Conservation (phyloP, 176 grass and related monocot genomes). For the Puya raimondii region DNA sequence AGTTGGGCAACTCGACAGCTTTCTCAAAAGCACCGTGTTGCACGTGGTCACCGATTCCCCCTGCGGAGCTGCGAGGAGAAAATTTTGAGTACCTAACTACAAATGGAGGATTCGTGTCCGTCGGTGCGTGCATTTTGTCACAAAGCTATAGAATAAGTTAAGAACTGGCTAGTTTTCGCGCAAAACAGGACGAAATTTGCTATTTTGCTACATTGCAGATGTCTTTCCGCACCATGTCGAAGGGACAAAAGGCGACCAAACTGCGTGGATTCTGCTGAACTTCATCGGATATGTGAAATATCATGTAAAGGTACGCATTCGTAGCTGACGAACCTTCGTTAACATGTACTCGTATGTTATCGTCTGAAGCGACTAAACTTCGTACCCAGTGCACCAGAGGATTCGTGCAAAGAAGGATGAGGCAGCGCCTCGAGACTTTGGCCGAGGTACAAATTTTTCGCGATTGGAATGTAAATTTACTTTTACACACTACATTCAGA, state of each 20-base stretch:
- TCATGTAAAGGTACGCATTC: constrained; percentile 61
- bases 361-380: background rate
- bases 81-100: constrained; percentile 56
- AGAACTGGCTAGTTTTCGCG: background rate
- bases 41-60: constrained; percentile 87
- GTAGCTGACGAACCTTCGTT: background rate
- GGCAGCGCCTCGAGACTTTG: constrained; percentile 42
- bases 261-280: constrained; percentile 69
- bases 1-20: constrained; percentile 25
- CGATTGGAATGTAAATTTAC: background rate
- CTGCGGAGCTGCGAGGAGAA: constrained; percentile 65
- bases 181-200: too few species aligned
- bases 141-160: background rate
- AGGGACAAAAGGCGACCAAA: constrained; percentile 46
- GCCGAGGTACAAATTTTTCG: constrained; percentile 32
- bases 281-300: constrained; percentile 71
- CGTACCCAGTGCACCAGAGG: constrained; percentile 51
- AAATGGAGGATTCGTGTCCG: constrained; percentile 87
- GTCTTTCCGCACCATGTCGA: constrained; percentile 42
- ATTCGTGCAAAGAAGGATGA: constrained; percentile 73
- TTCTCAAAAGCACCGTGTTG: constrained; percentile 41
- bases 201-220: constrained; percentile 22
- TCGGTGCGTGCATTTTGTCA: constrained; percentile 34
- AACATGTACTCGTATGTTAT: background rate
- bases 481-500: background rate